phyloP scores from a whole-genome alignment of 768 basidiomycete species.

The Podaxis rugospora region DNA sequence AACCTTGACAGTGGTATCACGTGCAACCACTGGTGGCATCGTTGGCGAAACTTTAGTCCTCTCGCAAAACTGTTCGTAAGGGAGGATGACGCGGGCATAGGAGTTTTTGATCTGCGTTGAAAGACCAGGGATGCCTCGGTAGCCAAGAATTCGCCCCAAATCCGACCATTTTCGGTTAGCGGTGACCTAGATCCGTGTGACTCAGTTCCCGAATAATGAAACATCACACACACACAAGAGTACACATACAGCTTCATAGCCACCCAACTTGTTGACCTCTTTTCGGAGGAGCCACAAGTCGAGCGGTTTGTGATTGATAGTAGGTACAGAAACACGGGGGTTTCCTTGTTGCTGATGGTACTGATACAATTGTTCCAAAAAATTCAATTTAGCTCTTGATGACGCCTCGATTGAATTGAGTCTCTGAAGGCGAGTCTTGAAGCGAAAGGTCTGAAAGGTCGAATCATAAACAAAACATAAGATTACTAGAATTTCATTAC shows the following conservation, averaged over 20 bases:
- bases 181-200: constrained; percentile 55
- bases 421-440: constrained; percentile 91
- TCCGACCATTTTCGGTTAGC: constrained; percentile 85
- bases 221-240: constrained; percentile 12
- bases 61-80: constrained; percentile 90
- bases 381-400: constrained; percentile 94
- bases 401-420: constrained; percentile 97
- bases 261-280: constrained; percentile 87
- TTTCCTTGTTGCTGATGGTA: constrained; percentile 97
- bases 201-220: constrained; percentile 16
- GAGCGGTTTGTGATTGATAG: constrained; percentile 87
- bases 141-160: constrained; percentile 78
- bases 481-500: constrained; percentile 21
- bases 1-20: constrained; percentile 46
- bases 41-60: constrained; percentile 65
- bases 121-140: constrained; percentile 76
- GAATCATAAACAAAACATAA: constrained; percentile 24
- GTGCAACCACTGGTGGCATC: constrained; percentile 39
- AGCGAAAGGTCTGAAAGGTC: constrained; percentile 71
- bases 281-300: constrained; percentile 93
- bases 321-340: constrained; percentile 85
- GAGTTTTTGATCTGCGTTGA: constrained; percentile 87
- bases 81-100: constrained; percentile 86
- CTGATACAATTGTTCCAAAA: constrained; percentile 93
- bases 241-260: constrained; percentile 72